phyloP scores from a whole-genome alignment of 768 basidiomycete species.

The Obba rivulosa region DNA sequence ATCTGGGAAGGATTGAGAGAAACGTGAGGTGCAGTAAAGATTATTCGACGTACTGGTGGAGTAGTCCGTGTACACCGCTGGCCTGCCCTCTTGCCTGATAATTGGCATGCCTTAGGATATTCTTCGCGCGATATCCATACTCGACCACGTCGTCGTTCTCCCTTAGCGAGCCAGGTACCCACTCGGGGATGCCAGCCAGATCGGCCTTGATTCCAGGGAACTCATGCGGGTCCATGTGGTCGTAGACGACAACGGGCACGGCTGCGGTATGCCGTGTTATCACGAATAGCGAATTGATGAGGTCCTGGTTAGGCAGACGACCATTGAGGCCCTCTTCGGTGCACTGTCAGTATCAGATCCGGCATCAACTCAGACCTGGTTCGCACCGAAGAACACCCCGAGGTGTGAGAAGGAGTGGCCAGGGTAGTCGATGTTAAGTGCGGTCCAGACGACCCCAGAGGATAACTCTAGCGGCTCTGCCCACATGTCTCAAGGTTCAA shows the following conservation, averaged over 20 bases:
- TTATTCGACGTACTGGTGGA: conserved; percentile 60
- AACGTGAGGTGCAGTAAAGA: background rate
- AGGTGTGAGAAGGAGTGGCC: conserved; percentile 96
- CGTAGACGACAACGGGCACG: conserved; percentile 77
- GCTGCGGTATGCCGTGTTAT: conserved; percentile 71
- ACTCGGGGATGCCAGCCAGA: conserved; percentile 31
- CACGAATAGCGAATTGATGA: conserved; percentile 74
- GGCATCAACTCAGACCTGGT: background rate
- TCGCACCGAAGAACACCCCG: conserved; percentile 88
- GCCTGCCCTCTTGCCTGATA: conserved; percentile 77
- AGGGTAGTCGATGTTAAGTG: conserved; percentile 90
- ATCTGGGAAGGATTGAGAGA: conserved; percentile 41
- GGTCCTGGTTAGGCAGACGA: conserved; percentile 92
- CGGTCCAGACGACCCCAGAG: conserved; percentile 94
- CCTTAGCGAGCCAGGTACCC: conserved; percentile 42
- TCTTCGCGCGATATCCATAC: conserved; percentile 56
- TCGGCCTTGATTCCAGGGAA: conserved; percentile 25
- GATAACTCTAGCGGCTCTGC: conserved; percentile 56
- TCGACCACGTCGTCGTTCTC: conserved; percentile 39
- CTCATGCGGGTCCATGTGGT: conserved; percentile 56
- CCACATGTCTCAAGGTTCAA: too few species aligned
- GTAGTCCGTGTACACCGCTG: conserved; percentile 86
- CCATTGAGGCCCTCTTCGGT: conserved; percentile 88
- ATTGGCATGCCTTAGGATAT: conserved; percentile 62
- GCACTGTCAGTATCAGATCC: background rate